A percentile compares a stretch with the other conserved stretches of the same genome.
Conservation (phyloP, 2,329 filamentous ascomycete species). For the Achaetomium macrosporum region DNA sequence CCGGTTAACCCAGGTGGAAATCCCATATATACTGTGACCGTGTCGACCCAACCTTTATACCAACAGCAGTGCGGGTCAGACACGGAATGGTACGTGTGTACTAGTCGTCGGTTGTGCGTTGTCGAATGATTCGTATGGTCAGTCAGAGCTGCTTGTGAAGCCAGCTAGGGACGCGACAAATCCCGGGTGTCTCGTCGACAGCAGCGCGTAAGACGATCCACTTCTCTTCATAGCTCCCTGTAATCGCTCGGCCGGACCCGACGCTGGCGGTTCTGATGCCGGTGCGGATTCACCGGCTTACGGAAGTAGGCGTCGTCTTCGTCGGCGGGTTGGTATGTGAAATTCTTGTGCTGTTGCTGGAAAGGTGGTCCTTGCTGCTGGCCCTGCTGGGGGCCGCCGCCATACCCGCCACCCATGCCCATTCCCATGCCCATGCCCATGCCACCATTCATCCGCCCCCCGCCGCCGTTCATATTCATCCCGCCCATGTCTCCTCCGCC, state of each 20-base stretch:
- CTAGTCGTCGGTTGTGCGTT: too few species aligned
- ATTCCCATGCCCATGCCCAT: conserved; percentile 33
- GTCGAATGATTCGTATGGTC: too few species aligned
- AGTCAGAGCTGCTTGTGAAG: too few species aligned
- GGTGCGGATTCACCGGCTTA: conserved; percentile 90
- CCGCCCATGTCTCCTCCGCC: conserved; percentile 28
- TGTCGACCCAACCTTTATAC: too few species aligned
- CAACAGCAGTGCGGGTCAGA: too few species aligned
- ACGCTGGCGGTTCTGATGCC: conserved; percentile 75
- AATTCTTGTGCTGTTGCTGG: conserved; percentile 29
- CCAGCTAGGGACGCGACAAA: too few species aligned
- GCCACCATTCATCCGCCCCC: conserved; percentile 27
- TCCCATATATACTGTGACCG: too few species aligned
- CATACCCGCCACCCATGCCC: conserved; percentile 23
- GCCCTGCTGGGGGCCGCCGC: conserved; percentile 28
- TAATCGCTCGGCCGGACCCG: conserved; percentile 86
- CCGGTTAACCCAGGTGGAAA: too few species aligned
- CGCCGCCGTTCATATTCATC: conserved; percentile 30
- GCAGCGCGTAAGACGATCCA: too few species aligned
- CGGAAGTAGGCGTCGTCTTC: conserved; percentile 92
- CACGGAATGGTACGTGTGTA: too few species aligned
- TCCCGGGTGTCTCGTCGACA: too few species aligned
- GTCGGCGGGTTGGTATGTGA: conserved; percentile 47
- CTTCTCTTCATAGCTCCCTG: conserved; percentile 71
- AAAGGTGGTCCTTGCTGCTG: conserved; percentile 29